Base-by-base conservation (phyloP, 164 flowering plant genomes). In the Magnolia officinalis region DNA sequence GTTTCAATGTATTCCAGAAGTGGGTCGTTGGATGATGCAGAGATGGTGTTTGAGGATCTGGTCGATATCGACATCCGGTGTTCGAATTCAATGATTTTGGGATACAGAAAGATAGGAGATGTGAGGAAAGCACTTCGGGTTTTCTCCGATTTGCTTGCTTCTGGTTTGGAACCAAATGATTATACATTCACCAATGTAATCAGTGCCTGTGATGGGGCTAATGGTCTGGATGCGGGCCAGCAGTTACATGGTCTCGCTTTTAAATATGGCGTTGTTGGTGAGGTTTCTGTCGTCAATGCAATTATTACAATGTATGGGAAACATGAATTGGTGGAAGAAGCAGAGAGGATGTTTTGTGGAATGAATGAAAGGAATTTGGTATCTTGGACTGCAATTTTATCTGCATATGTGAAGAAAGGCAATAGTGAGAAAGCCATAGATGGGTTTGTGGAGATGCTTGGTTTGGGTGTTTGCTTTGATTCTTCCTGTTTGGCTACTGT, bases 301-400 rank as follows among this genome's bases (percentile, higher is more conserved):
- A 0, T 82, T 37, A 63, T 84, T 20, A 73, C 82, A 63, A 75
- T 84, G 82, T 82, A 82, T 55, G 83, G 78, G 16, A 81, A 77
- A 20, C 61, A 80, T 63, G 82, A 85, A 49, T 37, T 77, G 82
- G 76, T 79, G 67, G 81, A 80, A 73, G 87, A 82, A 31, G 76
- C 82, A 13, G 83, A 84, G 78, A 80, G 50, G 67, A 74, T 79
- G 73, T 77, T 82, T 78, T 6, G 3, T 59, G n/a, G 52, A 45
- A 78, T 83, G 81, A 59, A 16, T 78, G 75, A 79, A 23, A 79
- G 71, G 79, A 78, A 81, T 72, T 78, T 83, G 80, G 73, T 83
- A 52, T 80, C 85, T 61, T 81, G 85, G 85, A 81, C 87, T 65
- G 83, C 87, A 45, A 76, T 85, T 74, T n/a, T 85, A 49, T 82